phyloP scores from a whole-genome alignment of 2,329 filamentous ascomycete species.

The Colletotrichum falcatum region DNA sequence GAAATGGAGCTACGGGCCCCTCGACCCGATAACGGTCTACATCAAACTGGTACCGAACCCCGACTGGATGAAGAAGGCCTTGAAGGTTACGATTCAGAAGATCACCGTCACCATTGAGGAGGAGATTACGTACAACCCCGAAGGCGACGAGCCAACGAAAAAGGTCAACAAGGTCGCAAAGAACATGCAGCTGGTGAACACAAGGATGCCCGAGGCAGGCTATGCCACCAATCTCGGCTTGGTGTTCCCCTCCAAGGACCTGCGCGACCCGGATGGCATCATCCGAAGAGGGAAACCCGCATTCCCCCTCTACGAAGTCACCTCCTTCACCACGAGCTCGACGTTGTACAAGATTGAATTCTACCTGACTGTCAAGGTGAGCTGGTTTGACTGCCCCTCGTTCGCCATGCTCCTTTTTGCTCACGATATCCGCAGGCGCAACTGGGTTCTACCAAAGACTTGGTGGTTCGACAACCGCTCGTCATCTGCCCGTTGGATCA shows the following conservation, averaged over 20 bases:
- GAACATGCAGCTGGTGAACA: constrained; percentile 82
- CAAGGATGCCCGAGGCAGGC: constrained; percentile 89
- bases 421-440: constrained; percentile 72
- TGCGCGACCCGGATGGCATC: constrained; percentile 88
- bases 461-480: constrained; percentile 89
- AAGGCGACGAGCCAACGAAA: constrained; percentile 93
- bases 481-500: constrained; percentile 97
- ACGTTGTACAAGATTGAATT: constrained; percentile 99
- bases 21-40: constrained; percentile 95
- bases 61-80: constrained; percentile 91
- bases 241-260: constrained; percentile 89
- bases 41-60: constrained; percentile 93
- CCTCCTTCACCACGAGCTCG: constrained; percentile 92
- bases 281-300: constrained; percentile 85
- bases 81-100: constrained; percentile 91
- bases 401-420: constrained; percentile 29
- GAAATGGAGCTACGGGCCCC: constrained; percentile 94
- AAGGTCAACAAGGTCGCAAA: constrained; percentile 90
- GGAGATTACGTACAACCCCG: constrained; percentile 98
- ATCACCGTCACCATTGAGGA: constrained; percentile 96
- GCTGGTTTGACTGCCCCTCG: not conserved
- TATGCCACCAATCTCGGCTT: constrained; percentile 94
- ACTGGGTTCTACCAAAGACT: constrained; percentile 88
- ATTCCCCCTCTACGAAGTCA: constrained; percentile 90
- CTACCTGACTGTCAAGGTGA: constrained; percentile 92